Evolutionary conservation across 257 asterid genomes (phyloP).

Genomic region (Nicotiana obtusifolia): DNA sequence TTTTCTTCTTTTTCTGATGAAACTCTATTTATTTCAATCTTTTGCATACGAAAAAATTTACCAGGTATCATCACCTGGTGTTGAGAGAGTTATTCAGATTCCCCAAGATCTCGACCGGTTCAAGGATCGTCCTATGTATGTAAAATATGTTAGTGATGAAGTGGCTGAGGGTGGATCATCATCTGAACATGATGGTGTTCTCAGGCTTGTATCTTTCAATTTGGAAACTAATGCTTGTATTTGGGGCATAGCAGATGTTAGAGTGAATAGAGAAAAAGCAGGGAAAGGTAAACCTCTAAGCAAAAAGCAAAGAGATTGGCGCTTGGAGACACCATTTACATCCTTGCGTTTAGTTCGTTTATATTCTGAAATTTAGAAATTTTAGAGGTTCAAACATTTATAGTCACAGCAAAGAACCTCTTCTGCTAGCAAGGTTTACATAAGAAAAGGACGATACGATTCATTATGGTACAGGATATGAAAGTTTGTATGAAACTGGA

Average conservation of each 20-base stretch:
- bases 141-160: constrained; percentile 42
- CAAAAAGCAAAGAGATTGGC: constrained; percentile 85
- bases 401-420: neutral
- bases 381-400: neutral
- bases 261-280: constrained; percentile 69
- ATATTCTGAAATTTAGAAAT: constrained; percentile 47
- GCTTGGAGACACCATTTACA: constrained; percentile 56
- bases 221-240: constrained; percentile 42
- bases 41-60: neutral
- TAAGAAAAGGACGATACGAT: neutral
- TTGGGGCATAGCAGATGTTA: constrained; percentile 87
- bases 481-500: neutral
- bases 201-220: constrained; percentile 55
- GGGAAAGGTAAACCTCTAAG: constrained; percentile 89
- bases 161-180: constrained; percentile 32
- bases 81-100: constrained; percentile 61
- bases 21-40: neutral
- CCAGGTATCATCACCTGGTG: constrained; percentile 92
- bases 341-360: constrained; percentile 53
- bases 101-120: constrained; percentile 86
- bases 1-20: too few species aligned
- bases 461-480: neutral
- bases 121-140: constrained; percentile 73
- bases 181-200: constrained; percentile 60
- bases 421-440: neutral